Conservation (phyloP, 2,329 filamentous ascomycete genomes). For the Tolypocladium inflatum region DNA sequence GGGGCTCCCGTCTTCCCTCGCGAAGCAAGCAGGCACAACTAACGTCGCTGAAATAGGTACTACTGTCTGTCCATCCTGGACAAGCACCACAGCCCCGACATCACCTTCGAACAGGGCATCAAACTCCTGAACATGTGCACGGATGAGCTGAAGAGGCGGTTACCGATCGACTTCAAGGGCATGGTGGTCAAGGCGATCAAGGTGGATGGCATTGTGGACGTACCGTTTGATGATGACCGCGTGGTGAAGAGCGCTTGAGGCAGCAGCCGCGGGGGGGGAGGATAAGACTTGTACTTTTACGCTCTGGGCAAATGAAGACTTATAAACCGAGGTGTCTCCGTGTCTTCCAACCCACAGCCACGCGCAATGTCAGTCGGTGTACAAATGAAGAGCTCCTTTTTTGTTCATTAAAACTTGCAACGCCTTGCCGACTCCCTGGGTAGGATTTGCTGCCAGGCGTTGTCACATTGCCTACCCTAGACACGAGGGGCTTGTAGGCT, state of each 20-base stretch:
- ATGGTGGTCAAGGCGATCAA: conserved; percentile 90
- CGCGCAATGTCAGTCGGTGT: not conserved
- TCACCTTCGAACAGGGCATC: conserved; percentile 78
- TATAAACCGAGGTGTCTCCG: not conserved
- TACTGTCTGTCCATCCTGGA: conserved; percentile 97
- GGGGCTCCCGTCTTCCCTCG: not conserved
- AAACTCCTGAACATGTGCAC: conserved; percentile 92
- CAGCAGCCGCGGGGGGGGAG: conserved; percentile 5
- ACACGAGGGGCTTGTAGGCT: not conserved
- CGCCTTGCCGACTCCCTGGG: not conserved
- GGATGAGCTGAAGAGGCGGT: conserved; percentile 89
- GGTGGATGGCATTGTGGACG: conserved; percentile 81
- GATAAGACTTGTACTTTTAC: conserved; percentile 26
- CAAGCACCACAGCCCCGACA: conserved; percentile 97
- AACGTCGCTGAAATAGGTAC: conserved; percentile 47
- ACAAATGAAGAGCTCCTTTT: not conserved
- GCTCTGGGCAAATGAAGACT: conserved; percentile 9
- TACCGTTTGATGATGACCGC: conserved; percentile 77
- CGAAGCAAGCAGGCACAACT: not conserved
- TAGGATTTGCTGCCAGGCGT: not conserved
- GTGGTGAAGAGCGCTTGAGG: conserved; percentile 51
- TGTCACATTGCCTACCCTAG: not conserved
- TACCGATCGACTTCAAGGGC: conserved; percentile 98
- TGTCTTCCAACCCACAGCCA: not conserved
- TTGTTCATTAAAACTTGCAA: not conserved